phyloP scores from a whole-genome alignment of 192 early-diverging fungal species.

The Umbelopsis vinacea region DNA sequence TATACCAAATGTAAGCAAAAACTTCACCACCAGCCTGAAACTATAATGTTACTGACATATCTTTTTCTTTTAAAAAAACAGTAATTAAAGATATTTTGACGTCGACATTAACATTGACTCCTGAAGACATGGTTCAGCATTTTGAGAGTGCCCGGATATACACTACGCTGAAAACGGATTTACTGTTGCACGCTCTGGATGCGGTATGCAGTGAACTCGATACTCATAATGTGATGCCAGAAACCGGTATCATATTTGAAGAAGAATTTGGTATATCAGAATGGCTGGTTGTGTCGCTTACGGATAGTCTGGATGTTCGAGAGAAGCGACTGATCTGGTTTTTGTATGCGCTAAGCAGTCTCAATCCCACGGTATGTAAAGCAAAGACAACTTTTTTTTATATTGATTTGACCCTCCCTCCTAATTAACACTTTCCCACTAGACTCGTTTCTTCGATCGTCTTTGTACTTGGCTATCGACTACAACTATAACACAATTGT shows the following conservation, averaged over 20 bases:
- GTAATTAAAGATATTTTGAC: neutral
- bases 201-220: neutral
- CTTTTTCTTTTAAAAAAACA: too few relatives aligned
- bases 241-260: neutral
- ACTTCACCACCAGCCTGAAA: neutral
- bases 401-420: neutral
- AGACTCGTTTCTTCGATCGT: neutral
- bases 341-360: neutral
- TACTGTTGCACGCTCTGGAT: conserved; percentile 2
- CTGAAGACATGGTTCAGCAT: neutral
- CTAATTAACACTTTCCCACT: neutral
- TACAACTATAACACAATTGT: neutral
- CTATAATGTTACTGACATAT: neutral
- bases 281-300: neutral
- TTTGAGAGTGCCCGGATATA: neutral
- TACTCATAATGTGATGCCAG: neutral
- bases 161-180: conserved; percentile 18
- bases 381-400: neutral
- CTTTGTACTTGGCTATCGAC: neutral
- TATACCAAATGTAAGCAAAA: conserved; percentile 3
- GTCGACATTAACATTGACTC: neutral
- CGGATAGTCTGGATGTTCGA: neutral
- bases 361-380: neutral
- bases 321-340: conserved; percentile 14
- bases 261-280: conserved; percentile 8